Evolutionary conservation across 768 basidiomycete genomes (phyloP), one percentile per base, ranked within the genome.

Genomic region (Lanmaoa rubissima): DNA sequence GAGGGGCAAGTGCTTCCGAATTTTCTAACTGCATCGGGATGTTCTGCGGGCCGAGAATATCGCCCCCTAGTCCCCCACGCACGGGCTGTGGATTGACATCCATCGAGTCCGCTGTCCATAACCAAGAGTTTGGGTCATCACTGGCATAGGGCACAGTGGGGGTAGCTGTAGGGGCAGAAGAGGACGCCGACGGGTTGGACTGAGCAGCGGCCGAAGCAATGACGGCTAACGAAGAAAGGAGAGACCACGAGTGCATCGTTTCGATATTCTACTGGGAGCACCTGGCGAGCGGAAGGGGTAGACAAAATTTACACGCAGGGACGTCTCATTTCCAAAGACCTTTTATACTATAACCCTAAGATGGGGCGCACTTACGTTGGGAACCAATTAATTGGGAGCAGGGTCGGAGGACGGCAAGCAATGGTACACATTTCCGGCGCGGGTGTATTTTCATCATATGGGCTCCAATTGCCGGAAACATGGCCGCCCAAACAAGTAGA

Each of bases 31-130:
- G 77, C n/a, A 87, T 38, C 4, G 79, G 78, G 5, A 78, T 56
- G 62, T 88, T 85, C 52, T 84, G 73, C 0, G 83, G 86, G 1
- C 83, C 86, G 2, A 88, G 63, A 51, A 88, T 75, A 5, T 53
- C 55, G 1, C 74, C 73, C 0, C 85, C 84, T 3, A 80, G 69
- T 1, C 62, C 34, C 1, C 69, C 78, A 16, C 83, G 79, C 39
- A 80, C 64, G 11, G 82, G 78, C 58, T 81, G 58, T 6, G 79
- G 77, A 36, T 63, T 41, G 45, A 54, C 66, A 10, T 64, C 62
- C 38, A 57, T 7, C 21, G 64, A 64, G 12, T 63, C 55, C 26
- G 54, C 53, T 68, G 63, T 68, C 82, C 82, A 68, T 8, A 79
- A 60, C 19, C 72, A 73, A 46, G 61, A 63, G 64, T 84, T 84